Percentiles rank a stretch among this genome's conserved stretches.
Conservation (phyloP, 257 asterid genomes). For the Parsonsia alboflavescens region DNA sequence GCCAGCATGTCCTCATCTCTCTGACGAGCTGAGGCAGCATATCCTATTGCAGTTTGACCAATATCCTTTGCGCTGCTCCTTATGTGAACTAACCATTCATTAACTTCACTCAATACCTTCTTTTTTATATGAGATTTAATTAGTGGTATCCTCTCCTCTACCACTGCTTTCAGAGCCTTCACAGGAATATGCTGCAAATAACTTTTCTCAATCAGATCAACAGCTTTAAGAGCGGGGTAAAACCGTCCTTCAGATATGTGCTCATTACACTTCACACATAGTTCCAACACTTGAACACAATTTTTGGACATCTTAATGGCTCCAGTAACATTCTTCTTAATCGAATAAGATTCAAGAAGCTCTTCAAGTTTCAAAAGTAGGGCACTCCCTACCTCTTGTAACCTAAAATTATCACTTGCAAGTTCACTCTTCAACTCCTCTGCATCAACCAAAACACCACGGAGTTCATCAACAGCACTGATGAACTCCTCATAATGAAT, state of each 20-base stretch:
- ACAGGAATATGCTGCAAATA: conserved; percentile 66
- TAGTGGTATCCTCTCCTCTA: conserved; percentile 61
- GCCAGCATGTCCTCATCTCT: conserved; percentile 92
- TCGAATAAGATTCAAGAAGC: conserved; percentile 72
- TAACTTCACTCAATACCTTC: conserved; percentile 70
- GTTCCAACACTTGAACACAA: conserved; percentile 72
- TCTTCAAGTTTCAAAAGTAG: conserved; percentile 75
- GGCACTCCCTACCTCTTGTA: conserved; percentile 76
- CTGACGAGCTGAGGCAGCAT: conserved; percentile 84
- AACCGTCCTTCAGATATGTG: conserved; percentile 73
- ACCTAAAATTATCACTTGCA: conserved; percentile 66
- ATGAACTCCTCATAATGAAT: conserved; percentile 90
- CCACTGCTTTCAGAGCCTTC: conserved; percentile 45
- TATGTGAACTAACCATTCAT: conserved; percentile 85
- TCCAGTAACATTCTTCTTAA: conserved; percentile 70
- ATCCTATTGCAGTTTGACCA: conserved; percentile 81
- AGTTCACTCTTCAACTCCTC: conserved; percentile 87
- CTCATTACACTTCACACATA: conserved; percentile 71
- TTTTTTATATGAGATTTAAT: conserved; percentile 74
- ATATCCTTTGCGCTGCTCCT: conserved; percentile 79
- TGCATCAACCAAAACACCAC: conserved; percentile 90
- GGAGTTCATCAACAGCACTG: conserved; percentile 87
- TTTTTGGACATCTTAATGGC: conserved; percentile 77
- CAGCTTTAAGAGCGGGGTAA: conserved; percentile 88
- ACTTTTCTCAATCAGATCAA: conserved; percentile 68